Base-by-base conservation (phyloP, 1,139 yeast species). In the Arxiozyma heterogenica region DNA sequence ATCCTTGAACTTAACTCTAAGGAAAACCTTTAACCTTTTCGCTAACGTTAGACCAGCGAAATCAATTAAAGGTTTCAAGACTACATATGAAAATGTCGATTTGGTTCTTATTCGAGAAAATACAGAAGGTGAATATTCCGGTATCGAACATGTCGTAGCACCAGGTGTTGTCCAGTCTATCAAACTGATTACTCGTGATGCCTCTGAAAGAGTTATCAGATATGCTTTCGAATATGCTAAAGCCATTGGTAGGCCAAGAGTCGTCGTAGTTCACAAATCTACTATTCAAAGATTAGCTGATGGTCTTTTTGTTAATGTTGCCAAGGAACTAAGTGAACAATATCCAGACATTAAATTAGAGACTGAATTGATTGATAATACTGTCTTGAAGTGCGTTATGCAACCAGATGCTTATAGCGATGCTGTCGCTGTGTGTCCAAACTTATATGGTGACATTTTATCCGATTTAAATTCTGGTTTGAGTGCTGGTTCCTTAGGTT, bases 51-150 rank as follows among this genome's bases (percentile, higher is more conserved):
- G 98, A 78, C 98, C 98, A 54, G 94, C 98, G 75, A 86, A 86
- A 76, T 86, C 95, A 55, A 82, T 93, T 64, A 86, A 81, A 61
- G 98, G 98, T 65, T 93, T 81, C 82, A 81, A 91, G 74, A 93
- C 98, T 60, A 95, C 97, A 51, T 93, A 91, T 77, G 86, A 88
- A 66, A 80, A 88, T 71, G 97, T 93, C 62, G 95, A 93, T 76
- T 86, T 96, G 60, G 97, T 93, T 52, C 80, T 93, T 70, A 90
- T 93, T 73, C 89, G 98, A 81, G 98, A 93, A 77, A 93, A 93
- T 82, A 93, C 98, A 65, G 98, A 93, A 77, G 98, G 98, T 76
- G 98, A 93, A 77, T 93, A 93, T 79, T 90, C 97, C 47, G 98
- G 98, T 75, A 91, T 93, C 65, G 98, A 93, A 79, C 98, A 93